Conservation (phyloP, 345 rosid genomes). For the Abelmoschus esculentus region DNA sequence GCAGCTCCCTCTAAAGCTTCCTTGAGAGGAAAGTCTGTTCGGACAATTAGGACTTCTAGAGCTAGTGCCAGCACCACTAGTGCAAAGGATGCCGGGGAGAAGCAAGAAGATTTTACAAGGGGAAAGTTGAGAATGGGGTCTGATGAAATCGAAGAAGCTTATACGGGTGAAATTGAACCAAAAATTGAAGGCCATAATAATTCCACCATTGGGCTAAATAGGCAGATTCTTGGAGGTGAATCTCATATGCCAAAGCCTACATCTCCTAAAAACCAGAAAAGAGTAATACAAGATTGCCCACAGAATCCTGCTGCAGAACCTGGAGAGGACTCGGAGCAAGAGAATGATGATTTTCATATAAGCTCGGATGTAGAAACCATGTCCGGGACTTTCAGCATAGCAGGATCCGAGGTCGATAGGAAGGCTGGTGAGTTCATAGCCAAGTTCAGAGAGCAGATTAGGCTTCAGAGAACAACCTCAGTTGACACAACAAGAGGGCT, state of each 20-base stretch:
- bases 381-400: constrained; percentile 25
- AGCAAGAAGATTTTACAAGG: constrained; percentile 16
- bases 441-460: constrained; percentile 74
- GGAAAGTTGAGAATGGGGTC: not conserved
- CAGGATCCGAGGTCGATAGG: constrained; percentile 64
- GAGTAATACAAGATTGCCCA: not conserved
- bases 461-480: constrained; percentile 75
- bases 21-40: constrained; percentile 59
- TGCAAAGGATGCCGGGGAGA: constrained; percentile 24
- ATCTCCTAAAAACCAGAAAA: not conserved
- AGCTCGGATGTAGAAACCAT: constrained; percentile 26
- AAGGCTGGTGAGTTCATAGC: constrained; percentile 93
- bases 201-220: constrained; percentile 8
- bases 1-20: constrained; percentile 25
- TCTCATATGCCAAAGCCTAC: not conserved
- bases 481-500: constrained; percentile 38
- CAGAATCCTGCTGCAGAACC: not conserved
- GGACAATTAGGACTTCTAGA: constrained; percentile 59
- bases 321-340: constrained; percentile 14
- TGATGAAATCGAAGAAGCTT: constrained; percentile 16
- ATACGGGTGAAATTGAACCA: constrained; percentile 16
- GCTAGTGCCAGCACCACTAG: constrained; percentile 20
- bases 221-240: constrained; percentile 17
- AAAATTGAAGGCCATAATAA: constrained; percentile 10
- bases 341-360: constrained; percentile 20